Evolutionary conservation across 306 rosid species (phyloP).

Genomic region (Cicer pinnatifidum): DNA sequence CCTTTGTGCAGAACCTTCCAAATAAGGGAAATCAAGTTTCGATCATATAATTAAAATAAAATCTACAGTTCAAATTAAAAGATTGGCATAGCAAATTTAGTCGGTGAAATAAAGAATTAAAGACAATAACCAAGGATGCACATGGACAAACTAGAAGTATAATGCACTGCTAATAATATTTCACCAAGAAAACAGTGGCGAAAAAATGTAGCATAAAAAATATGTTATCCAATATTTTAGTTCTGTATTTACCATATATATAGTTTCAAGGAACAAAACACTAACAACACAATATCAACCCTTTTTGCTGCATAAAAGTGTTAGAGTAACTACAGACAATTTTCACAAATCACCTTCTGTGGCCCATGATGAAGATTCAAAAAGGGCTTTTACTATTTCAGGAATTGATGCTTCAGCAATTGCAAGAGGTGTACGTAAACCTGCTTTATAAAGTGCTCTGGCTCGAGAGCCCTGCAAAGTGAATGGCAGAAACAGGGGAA

Average conservation of each 20-base stretch:
- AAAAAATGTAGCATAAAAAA: slow-evolving; percentile 28
- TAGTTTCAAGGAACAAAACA: slow-evolving; percentile 36
- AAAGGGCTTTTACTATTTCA: slow-evolving; percentile 83
- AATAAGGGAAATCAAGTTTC: slow-evolving; percentile 44
- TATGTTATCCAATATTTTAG: slow-evolving; percentile 33
- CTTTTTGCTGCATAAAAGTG: not conserved
- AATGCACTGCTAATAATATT: slow-evolving; percentile 30
- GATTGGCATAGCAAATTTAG: slow-evolving; percentile 28
- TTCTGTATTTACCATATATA: slow-evolving; percentile 23
- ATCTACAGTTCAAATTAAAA: slow-evolving; percentile 19
- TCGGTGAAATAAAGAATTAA: slow-evolving; percentile 10
- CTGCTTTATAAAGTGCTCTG: slow-evolving; percentile 94
- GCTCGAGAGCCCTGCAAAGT: slow-evolving; percentile 91
- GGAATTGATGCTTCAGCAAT: slow-evolving; percentile 94
- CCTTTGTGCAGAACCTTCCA: slow-evolving; percentile 75
- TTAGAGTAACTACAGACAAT: slow-evolving; percentile 24
- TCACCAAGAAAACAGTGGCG: slow-evolving; percentile 23
- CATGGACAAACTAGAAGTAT: slow-evolving; percentile 27
- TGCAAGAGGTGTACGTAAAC: slow-evolving; percentile 85
- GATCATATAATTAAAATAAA: slow-evolving; percentile 39
- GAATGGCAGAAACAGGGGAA: slow-evolving; percentile 43
- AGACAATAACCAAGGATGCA: slow-evolving; percentile 24
- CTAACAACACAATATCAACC: slow-evolving; percentile 22
- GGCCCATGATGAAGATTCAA: slow-evolving; percentile 88
- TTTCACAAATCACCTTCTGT: slow-evolving; percentile 65